Evolutionary conservation across 257 asterid genomes (phyloP), one percentile per base, ranked within the genome.

Genomic region (Przewalskia tangutica): DNA sequence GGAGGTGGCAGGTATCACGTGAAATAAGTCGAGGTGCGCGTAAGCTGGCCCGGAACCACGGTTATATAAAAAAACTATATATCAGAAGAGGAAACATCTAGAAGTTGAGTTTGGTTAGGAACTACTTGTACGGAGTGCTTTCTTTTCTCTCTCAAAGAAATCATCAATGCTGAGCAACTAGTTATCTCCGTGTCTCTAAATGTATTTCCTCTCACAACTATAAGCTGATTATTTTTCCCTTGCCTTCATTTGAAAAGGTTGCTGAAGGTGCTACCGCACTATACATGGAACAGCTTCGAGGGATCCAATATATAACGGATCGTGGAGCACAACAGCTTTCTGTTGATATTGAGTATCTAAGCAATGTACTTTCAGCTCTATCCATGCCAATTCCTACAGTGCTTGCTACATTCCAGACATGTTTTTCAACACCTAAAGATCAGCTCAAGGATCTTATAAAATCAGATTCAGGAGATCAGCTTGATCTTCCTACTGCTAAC

Each of bases 191-290:
- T 44, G 44, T 73, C 60, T 73, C 62, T 14, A 7, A 75, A 38
- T 7, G 3, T 23, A 14, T n/a, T 55, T 58, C 38, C 13, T 40
- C 32, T 59, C 44, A 59, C 48, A 42, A 46, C 18, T 60, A 20
- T 44, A 27, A 6, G 48, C 23, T 71, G 77, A 12, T 16, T 36
- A 1, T 8, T 14, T 67, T 83, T 84, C 62, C 38, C 23, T 68
- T 59, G 7, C 40, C 38, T 3, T 68, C 65, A 59, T 14, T 64
- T 42, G 20, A 66, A 53, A 80, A 96, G 98, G 98, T 96, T 76
- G 98, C 97, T 32, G 99, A 96, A 88, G 98, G 99, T 83, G 98
- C 99, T 32, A 87, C 91, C 1, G 92, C 91, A 27, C 98, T 96
- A 46, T 96, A 93, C 82, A 85, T 90, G 60, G 97, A 96, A 84